Conservation (phyloP, 75 land plant genomes). For the Sequoiadendron giganteum region DNA sequence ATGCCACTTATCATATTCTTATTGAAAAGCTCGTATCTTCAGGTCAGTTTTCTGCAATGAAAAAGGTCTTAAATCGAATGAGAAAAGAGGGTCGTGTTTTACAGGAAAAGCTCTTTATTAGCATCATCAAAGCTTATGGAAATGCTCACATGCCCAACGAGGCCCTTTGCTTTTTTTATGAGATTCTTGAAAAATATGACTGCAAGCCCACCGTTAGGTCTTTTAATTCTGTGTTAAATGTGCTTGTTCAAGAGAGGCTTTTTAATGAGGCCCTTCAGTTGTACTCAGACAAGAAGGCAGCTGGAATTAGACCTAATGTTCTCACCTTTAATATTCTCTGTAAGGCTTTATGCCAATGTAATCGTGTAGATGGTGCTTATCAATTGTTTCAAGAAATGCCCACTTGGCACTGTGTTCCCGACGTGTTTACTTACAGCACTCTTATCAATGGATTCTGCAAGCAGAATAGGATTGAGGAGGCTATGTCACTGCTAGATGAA, state of each 20-base stretch:
- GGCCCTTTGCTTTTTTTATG: conserved; percentile 38
- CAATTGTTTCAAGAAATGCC: conserved; percentile 48
- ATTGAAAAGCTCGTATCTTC: conserved; percentile 27
- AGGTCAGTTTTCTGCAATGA: conserved; percentile 28
- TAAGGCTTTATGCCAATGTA: conserved; percentile 40
- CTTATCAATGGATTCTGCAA: conserved; percentile 58
- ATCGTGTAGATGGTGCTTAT: conserved; percentile 29
- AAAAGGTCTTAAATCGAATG: conserved; percentile 34
- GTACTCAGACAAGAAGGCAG: conserved; percentile 12
- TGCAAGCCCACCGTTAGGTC: conserved; percentile 37
- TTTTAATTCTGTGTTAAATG: conserved; percentile 51
- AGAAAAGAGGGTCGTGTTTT: conserved; percentile 29
- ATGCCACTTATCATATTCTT: conserved; percentile 26
- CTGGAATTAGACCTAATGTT: conserved; percentile 41
- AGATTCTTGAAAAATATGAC: conserved; percentile 33
- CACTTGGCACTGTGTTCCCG: conserved; percentile 30
- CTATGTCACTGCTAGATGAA: conserved; percentile 59
- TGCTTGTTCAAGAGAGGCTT: conserved; percentile 28
- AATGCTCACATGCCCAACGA: conserved; percentile 35
- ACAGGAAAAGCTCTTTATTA: conserved; percentile 33
- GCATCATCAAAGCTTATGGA: conserved; percentile 50
- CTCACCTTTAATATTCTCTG: conserved; percentile 61
- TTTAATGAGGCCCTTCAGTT: conserved; percentile 37
- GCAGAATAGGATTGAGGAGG: conserved; percentile 52
- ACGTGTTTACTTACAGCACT: conserved; percentile 55